phyloP scores from a whole-genome alignment of 257 asterid genomes.

The Nicotiana attenuata region DNA sequence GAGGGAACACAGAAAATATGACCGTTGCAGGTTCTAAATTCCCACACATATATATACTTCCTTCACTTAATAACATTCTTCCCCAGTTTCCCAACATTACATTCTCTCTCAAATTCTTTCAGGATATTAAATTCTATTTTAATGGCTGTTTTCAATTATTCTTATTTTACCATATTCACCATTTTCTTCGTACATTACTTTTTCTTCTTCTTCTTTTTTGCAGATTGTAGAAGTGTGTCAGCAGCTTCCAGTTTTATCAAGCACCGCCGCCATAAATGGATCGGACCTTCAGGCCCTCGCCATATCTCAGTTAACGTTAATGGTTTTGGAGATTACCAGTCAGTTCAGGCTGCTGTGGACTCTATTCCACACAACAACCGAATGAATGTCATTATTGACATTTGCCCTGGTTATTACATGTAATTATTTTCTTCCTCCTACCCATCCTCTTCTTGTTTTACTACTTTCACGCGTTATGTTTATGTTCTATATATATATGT shows the following conservation, averaged over 20 bases:
- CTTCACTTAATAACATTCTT: constrained; percentile 10
- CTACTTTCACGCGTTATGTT: background rate
- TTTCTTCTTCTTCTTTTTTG: background rate
- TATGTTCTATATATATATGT: too few species aligned
- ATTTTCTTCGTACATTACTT: background rate
- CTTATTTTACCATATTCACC: background rate
- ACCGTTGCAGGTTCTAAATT: constrained; percentile 45
- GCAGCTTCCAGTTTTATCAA: constrained; percentile 14
- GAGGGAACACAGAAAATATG: constrained; percentile 44
- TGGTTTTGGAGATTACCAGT: constrained; percentile 56
- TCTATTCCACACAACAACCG: constrained; percentile 54
- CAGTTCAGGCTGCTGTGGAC: constrained; percentile 78
- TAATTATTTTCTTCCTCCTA: constrained; percentile 13
- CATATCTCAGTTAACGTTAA: constrained; percentile 55
- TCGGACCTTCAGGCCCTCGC: constrained; percentile 73
- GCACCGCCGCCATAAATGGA: constrained; percentile 42
- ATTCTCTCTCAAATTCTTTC: constrained; percentile 9
- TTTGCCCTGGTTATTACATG: constrained; percentile 73
- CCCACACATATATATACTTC: background rate
- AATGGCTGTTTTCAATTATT: constrained; percentile 16
- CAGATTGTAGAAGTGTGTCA: background rate
- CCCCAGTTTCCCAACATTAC: background rate
- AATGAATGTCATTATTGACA: constrained; percentile 57
- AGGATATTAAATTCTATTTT: background rate
- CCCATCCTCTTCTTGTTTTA: background rate